Conservation (phyloP, 1,139 yeast genomes). For the Pichia sp. region DNA sequence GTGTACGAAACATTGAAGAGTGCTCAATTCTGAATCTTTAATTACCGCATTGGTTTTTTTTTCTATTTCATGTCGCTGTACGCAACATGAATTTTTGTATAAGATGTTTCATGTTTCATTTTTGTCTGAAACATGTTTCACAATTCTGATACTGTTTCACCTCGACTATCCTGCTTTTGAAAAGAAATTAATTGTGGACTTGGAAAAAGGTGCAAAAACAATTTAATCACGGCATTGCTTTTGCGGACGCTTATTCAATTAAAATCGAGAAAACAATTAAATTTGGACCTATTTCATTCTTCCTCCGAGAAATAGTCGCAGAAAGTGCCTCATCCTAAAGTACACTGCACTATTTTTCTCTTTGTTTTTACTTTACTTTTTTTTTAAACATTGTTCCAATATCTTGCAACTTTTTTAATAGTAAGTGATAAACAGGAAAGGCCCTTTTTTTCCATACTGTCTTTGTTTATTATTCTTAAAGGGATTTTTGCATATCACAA, state of each 20-base stretch:
- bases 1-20: too few species aligned
- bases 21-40: too few species aligned
- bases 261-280: not conserved
- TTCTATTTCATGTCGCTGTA: not conserved
- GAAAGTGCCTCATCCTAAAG: not conserved
- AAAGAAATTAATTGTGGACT: too few species aligned
- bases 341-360: not conserved
- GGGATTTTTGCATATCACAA: not conserved
- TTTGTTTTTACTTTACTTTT: not conserved
- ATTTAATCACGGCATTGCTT: not conserved
- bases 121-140: slow-evolving; percentile 2
- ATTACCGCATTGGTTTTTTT: not conserved
- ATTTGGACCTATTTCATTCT: not conserved
- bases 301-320: not conserved
- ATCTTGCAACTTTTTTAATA: not conserved
- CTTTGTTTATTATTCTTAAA: not conserved
- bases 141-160: not conserved
- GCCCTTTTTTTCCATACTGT: not conserved
- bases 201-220: too few species aligned
- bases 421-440: not conserved
- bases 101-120: slow-evolving; percentile 1
- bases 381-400: not conserved
- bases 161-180: not conserved
- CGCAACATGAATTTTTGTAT: not conserved
- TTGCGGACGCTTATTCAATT: not conserved